A percentile compares a stretch with the other conserved stretches of the same genome.
These are phyloP conservation scores for Stentor roeselii DNA, from an alignment of 73 alveolate species.

Conservation along the genomic window DNA sequence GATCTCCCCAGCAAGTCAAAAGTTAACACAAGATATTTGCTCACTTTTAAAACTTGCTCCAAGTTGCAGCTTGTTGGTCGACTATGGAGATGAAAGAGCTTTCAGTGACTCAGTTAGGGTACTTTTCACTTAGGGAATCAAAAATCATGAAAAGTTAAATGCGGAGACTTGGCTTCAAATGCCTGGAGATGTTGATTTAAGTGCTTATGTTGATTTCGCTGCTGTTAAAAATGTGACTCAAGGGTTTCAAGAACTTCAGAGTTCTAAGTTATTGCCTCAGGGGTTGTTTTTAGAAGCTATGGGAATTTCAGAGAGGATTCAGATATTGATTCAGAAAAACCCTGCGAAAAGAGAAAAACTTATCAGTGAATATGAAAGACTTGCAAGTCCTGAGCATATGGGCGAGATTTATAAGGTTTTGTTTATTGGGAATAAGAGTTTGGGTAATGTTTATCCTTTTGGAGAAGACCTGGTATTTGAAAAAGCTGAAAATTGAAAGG, in stretches of 20 bases:
- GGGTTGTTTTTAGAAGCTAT: conserved; percentile 73
- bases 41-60: conserved; percentile 42
- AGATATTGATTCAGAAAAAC: conserved; percentile 38
- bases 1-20: conserved; percentile 57
- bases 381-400: conserved; percentile 68
- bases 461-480: no score
- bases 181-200: conserved; percentile 79
- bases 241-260: conserved; percentile 40
- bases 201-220: conserved; percentile 81
- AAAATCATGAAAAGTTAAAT: conserved; percentile 64
- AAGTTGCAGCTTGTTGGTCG: conserved; percentile 76
- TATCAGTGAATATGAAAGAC: conserved; percentile 59
- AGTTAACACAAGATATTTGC: conserved; percentile 48
- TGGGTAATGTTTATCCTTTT: background rate
- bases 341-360: conserved; percentile 35
- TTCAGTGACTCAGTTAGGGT: conserved; percentile 59
- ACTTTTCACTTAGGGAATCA: conserved; percentile 50
- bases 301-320: conserved; percentile 73
- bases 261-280: conserved; percentile 66
- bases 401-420: conserved; percentile 66
- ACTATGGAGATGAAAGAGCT: conserved; percentile 86
- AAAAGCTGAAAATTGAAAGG: no score
- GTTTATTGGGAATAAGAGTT: conserved; percentile 37
- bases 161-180: conserved; percentile 53
- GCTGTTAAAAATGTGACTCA: conserved; percentile 52